Evolutionary conservation across 2,329 filamentous ascomycete genomes (phyloP), one percentile per base, ranked within the genome.

Genomic region (Exophiala calicioides): DNA sequence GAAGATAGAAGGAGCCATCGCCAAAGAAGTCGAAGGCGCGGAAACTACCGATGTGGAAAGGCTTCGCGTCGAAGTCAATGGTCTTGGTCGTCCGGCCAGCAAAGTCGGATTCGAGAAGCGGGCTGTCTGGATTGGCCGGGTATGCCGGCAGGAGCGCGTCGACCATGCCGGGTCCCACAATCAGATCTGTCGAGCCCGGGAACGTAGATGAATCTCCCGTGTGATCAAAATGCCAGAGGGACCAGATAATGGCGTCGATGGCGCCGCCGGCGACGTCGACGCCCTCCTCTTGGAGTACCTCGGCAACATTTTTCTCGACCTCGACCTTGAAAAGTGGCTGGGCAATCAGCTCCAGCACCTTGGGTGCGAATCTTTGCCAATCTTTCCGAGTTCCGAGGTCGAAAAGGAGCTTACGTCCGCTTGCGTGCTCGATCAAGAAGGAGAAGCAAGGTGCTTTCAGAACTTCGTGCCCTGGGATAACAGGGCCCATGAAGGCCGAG

Each of bases 151-250:
- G 56, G 55, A 74, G 69, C 0, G 60, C 60, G 2, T 68, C 50
- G 37, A 69, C 73, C 16, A 48, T 37, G 0, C 77, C 77, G 0
- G 77, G 72, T 0, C 78, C 79, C 3, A 79, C 76, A 23, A 80
- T 55, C 0, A 81, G 55, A 6, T 72, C 66, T 1, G 75, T 77
- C 1, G 55, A 61, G 0, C 55, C 1, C 1, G 75, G 74, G 37
- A 81, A 81, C 0, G 59, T 63, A 0, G 69, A 68, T 0, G 70
- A 65, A 44, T 79, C 72, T 0, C 78, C 79, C 6, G 70, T 73
- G 45, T 81, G 78, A 55, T 81, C 55, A 21, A 49, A 58, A 40
- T 58, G 56, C 30, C 59, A 58, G 40, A 66, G 65, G 46, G 58
- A 50, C 58, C 58, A 63, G 21, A 63, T 54, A 13, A 65, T 52